A percentile compares a stretch with the other conserved stretches of the same genome.
Evolutionary conservation across 345 rosid species (phyloP).

Genomic region (Eutrema heterophyllum): DNA sequence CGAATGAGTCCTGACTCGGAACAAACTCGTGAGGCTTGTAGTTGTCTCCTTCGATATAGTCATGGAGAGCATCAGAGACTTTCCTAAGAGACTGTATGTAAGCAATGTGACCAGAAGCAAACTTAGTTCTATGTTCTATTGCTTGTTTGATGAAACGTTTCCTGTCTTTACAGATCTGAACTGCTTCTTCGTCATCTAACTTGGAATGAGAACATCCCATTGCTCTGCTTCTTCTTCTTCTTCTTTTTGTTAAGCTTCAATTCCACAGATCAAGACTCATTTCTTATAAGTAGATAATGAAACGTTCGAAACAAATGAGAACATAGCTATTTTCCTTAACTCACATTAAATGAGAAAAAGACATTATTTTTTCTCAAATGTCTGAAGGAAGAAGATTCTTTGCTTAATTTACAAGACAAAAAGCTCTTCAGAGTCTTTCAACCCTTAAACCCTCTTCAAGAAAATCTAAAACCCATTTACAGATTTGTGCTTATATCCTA

Average conservation of each 20-base stretch:
- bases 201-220: slow-evolving; percentile 97
- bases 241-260: slow-evolving; percentile 6
- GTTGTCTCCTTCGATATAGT: slow-evolving; percentile 68
- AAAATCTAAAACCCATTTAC: slow-evolving; percentile 6
- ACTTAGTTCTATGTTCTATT: slow-evolving; percentile 72
- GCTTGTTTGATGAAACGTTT: slow-evolving; percentile 89
- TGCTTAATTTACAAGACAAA: slow-evolving; percentile 21
- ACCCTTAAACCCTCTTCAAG: slow-evolving; percentile 25
- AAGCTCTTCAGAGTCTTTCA: not conserved
- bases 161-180: slow-evolving; percentile 88
- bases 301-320: not conserved
- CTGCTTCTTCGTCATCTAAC: slow-evolving; percentile 89
- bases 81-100: slow-evolving; percentile 75
- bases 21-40: slow-evolving; percentile 43
- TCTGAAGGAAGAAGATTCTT: slow-evolving; percentile 28
- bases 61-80: slow-evolving; percentile 83
- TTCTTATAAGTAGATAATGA: not conserved
- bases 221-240: slow-evolving; percentile 5
- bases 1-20: slow-evolving; percentile 36
- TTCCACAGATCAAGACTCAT: not conserved
- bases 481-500: not conserved
- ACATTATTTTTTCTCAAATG: not conserved
- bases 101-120: slow-evolving; percentile 74
- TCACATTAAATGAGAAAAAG: not conserved
- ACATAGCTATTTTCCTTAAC: not conserved